Evolutionary conservation across 2,329 filamentous ascomycete species (phyloP), one percentile per base, ranked within the genome.

Genomic region (Furcasterigmium sp.): DNA sequence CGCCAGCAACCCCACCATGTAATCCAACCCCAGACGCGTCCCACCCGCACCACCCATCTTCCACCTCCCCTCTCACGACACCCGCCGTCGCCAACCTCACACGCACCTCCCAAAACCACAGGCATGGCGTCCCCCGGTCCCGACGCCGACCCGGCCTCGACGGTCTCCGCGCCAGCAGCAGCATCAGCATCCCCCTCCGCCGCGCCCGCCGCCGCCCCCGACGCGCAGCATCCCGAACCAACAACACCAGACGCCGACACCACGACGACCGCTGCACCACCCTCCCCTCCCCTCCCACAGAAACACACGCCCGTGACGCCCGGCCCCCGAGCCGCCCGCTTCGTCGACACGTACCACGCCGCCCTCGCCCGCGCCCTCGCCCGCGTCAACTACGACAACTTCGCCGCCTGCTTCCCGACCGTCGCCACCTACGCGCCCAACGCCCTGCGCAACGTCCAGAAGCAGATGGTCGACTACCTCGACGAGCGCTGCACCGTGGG

Each of bases 401-500:
- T 84, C 52, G 72, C 73, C 3, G 66, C 72, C 2, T 84, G 80
- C 61, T 84, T 80, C 57, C 80, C 80, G 35, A 79, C 74, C 17
- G 67, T 82, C n/a, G 71, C 76, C 15, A 56, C 61, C 30, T 63
- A 68, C 47, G 70, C 76, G 17, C 74, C 75, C 19, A 63, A 60
- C 8, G 68, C 74, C 29, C 64, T 84, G 53, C 65, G 64, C 48
- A 69, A 72, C 50, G 72, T 82, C 32, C 79, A 82, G 64, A 59
- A 61, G 42, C 74, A 77, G 56, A 78, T 84, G 74, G 72, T 80
- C 10, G 71, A 70, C 13, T 67, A 76, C 51, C 57, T 84, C 47
- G 65, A 68, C 18, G 65, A 68, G 49, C 70, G 79, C 47, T 81
- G 78, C 51, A 64, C 69, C 57, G 71, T 75, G 48, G 41, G 48